These are phyloP conservation scores for Candida insectorum DNA, from an alignment of 805 yeast genomes.

Conservation along the genomic window DNA sequence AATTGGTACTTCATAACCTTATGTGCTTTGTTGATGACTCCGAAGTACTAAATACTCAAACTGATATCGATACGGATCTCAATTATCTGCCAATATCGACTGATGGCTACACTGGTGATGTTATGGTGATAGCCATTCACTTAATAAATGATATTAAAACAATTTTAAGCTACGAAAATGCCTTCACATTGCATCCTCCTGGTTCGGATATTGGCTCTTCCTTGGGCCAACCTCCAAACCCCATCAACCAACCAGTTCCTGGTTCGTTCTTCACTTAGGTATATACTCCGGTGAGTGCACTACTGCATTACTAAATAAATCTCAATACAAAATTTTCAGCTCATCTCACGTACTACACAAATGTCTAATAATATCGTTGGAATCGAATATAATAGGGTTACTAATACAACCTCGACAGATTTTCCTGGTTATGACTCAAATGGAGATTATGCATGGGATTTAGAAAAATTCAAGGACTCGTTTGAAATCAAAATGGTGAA, in stretches of 20 bases:
- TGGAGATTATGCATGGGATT: constrained; percentile 70
- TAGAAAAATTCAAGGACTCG: constrained; percentile 68
- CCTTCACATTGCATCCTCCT: constrained; percentile 3
- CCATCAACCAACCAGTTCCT: constrained; percentile 5
- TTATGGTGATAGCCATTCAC: constrained; percentile 26
- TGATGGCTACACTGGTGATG: constrained; percentile 42
- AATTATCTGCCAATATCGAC: constrained; percentile 20
- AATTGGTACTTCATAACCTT: constrained; percentile 29
- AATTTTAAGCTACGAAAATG: constrained; percentile 6
- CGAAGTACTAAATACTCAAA: constrained; percentile 17
- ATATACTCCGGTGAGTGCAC: not conserved
- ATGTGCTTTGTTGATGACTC: constrained; percentile 32
- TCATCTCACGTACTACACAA: constrained; percentile 6
- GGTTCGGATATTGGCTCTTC: not conserved
- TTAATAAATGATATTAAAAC: constrained; percentile 7
- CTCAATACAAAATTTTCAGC: constrained; percentile 6
- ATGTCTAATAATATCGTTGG: constrained; percentile 57
- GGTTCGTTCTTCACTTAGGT: constrained; percentile 5
- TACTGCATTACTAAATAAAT: no score
- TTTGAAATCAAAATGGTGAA: constrained; percentile 67
- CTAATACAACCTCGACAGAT: constrained; percentile 84
- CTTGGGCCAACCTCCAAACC: not conserved
- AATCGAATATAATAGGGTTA: constrained; percentile 85
- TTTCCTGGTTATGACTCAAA: constrained; percentile 80
- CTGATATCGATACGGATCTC: constrained; percentile 1